phyloP scores from a whole-genome alignment of 306 rosid species.

The Castanopsis chinensis region DNA sequence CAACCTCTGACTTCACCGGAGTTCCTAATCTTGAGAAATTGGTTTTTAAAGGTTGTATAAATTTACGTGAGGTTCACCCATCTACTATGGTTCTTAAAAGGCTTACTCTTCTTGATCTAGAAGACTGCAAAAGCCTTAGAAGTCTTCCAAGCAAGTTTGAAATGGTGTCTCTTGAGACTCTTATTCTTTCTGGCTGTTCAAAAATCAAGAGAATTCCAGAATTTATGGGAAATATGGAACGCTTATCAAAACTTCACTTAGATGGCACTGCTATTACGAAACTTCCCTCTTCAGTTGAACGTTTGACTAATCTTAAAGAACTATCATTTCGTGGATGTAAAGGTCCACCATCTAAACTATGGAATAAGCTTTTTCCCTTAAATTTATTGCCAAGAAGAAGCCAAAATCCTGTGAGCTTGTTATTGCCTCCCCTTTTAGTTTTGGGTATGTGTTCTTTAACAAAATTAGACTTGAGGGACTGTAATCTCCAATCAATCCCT shows the following conservation, averaged over 20 bases:
- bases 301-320: not conserved
- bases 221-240: conserved; percentile 24
- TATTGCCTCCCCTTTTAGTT: too few relatives aligned
- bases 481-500: conserved; percentile 30
- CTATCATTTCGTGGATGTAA: conserved; percentile 27
- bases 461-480: conserved; percentile 12
- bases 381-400: too few relatives aligned
- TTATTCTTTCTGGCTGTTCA: conserved; percentile 31
- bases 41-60: not conserved
- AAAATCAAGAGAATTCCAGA: conserved; percentile 22
- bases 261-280: too few relatives aligned
- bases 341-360: not conserved
- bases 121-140: not conserved
- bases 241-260: not conserved
- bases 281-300: too few relatives aligned
- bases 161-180: conserved; percentile 18
- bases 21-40: not conserved
- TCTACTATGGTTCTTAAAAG: not conserved
- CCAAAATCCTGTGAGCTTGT: too few relatives aligned
- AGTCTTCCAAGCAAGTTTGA: not conserved
- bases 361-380: too few relatives aligned
- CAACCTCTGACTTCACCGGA: not conserved
- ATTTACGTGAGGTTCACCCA: not conserved
- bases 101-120: not conserved
- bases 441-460: not conserved